Conservation (phyloP, 1,139 yeast species). For the Spathaspora sp. region DNA sequence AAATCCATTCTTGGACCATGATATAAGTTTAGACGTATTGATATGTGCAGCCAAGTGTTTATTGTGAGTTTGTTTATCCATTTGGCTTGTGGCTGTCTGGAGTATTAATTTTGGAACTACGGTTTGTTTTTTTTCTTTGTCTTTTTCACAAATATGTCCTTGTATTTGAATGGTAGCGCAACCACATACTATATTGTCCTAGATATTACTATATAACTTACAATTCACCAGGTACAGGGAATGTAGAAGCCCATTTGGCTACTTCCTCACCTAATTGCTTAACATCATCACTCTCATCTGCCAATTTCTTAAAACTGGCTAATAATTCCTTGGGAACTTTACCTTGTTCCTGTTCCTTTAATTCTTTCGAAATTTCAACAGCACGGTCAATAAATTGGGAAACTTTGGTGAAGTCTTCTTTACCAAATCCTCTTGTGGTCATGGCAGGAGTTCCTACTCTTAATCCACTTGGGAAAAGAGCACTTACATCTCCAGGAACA, state of each 20-base stretch:
- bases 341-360: slow-evolving; percentile 62
- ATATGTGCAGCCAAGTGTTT: slow-evolving; percentile 9
- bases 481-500: slow-evolving; percentile 94
- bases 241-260: slow-evolving; percentile 61
- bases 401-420: slow-evolving; percentile 73
- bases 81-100: background rate
- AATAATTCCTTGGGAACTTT: slow-evolving; percentile 62
- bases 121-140: background rate
- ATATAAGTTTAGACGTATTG: slow-evolving; percentile 27
- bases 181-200: background rate
- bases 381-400: slow-evolving; percentile 79
- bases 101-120: background rate
- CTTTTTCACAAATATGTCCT: background rate
- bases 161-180: too few species aligned
- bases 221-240: slow-evolving; percentile 80
- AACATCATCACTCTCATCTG: slow-evolving; percentile 57
- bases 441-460: slow-evolving; percentile 98
- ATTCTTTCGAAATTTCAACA: slow-evolving; percentile 60
- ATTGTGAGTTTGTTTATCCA: slow-evolving; percentile 2
- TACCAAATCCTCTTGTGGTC: slow-evolving; percentile 93
- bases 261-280: slow-evolving; percentile 63
- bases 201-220: slow-evolving; percentile 13
- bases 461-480: slow-evolving; percentile 91
- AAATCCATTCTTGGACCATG: slow-evolving; percentile 79
- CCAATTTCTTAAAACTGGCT: slow-evolving; percentile 62